Conservation (phyloP, 352 stramenopile species). For the Halophytophthora batemanensis region DNA sequence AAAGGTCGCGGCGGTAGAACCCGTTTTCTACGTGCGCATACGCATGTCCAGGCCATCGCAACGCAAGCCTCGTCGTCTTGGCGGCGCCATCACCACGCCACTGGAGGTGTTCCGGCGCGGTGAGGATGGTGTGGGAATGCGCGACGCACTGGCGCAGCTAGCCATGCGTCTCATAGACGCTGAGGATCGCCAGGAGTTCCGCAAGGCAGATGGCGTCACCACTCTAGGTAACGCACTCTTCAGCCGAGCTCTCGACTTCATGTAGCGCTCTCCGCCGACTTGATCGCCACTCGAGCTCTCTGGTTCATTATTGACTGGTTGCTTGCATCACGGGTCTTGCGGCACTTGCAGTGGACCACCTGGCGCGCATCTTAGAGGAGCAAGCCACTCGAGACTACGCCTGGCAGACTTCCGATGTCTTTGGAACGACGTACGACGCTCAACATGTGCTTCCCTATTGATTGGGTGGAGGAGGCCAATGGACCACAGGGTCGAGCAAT, state of each 20-base stretch:
- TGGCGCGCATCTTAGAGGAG: constrained; percentile 50
- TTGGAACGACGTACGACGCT: constrained; percentile 28
- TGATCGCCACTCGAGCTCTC: neutral
- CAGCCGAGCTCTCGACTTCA: too few relatives aligned
- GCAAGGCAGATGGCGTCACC: constrained; percentile 48
- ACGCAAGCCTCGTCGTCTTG: constrained; percentile 20
- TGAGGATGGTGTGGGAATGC: constrained; percentile 22
- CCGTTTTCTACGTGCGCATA: constrained; percentile 4
- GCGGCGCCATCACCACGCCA: constrained; percentile 30
- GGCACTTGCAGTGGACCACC: constrained; percentile 45
- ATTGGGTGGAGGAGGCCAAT: neutral
- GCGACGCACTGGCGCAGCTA: constrained; percentile 49
- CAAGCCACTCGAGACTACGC: constrained; percentile 37
- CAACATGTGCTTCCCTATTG: too few relatives aligned
- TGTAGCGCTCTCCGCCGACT: too few relatives aligned
- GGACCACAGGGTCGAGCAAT: too few relatives aligned
- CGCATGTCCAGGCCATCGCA: constrained; percentile 6
- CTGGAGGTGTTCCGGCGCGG: constrained; percentile 45
- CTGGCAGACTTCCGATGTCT: constrained; percentile 39
- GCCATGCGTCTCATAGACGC: constrained; percentile 52
- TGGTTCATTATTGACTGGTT: neutral
- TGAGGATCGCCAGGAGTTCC: constrained; percentile 54
- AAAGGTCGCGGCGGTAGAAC: too few relatives aligned
- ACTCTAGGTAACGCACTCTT: constrained; percentile 29
- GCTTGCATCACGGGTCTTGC: too few relatives aligned